phyloP scores from a whole-genome alignment of 2,329 filamentous ascomycete species.

The Proliferodiscus dingleyae region DNA sequence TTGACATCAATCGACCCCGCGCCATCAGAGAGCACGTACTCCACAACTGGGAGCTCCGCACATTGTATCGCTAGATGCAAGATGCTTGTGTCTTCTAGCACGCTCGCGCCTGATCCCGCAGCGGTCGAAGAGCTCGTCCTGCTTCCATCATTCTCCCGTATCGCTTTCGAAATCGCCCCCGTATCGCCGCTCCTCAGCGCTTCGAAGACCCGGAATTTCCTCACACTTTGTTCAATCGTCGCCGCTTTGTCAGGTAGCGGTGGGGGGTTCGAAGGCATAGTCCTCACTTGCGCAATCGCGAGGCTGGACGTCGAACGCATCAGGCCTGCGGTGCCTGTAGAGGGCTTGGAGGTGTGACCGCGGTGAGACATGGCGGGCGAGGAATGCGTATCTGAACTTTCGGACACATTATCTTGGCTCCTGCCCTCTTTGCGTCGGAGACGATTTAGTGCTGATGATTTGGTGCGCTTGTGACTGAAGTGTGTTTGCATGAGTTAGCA shows the following conservation, averaged over 20 bases:
- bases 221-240: slow-evolving; percentile 86
- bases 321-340: slow-evolving; percentile 26
- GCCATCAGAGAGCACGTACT: slow-evolving; percentile 83
- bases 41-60: slow-evolving; percentile 85
- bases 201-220: slow-evolving; percentile 92
- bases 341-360: slow-evolving; percentile 24
- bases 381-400: slow-evolving; percentile 25
- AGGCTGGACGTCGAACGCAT: slow-evolving; percentile 26
- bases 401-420: slow-evolving; percentile 27
- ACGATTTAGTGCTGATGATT: slow-evolving; percentile 49
- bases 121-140: slow-evolving; percentile 42
- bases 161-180: slow-evolving; percentile 79
- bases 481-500: slow-evolving; percentile 10
- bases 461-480: slow-evolving; percentile 44
- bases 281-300: slow-evolving; percentile 10
- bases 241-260: slow-evolving; percentile 28
- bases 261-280: slow-evolving; percentile 11
- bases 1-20: slow-evolving; percentile 72
- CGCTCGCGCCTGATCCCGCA: slow-evolving; percentile 28
- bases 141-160: slow-evolving; percentile 54
- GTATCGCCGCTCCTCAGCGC: slow-evolving; percentile 87
- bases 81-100: slow-evolving; percentile 78
- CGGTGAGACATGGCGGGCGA: slow-evolving; percentile 23
- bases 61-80: slow-evolving; percentile 94
- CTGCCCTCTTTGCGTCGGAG: slow-evolving; percentile 43